phyloP scores from a whole-genome alignment of 2,329 filamentous ascomycete genomes.

The Reticulascus tulasneorum region DNA sequence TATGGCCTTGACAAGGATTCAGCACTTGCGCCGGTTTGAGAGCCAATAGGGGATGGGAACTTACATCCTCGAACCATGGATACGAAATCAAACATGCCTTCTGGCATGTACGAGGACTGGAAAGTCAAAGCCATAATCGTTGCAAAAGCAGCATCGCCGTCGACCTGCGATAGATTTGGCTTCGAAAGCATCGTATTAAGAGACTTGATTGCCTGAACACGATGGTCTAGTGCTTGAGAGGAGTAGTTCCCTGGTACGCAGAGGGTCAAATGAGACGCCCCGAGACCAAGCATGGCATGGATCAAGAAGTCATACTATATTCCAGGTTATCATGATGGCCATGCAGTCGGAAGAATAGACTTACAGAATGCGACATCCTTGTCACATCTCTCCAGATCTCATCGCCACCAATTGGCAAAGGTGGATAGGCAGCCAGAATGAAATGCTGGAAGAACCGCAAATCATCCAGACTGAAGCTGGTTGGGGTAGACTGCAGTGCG shows the following conservation, averaged over 20 bases:
- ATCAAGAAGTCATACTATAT: constrained; percentile 34
- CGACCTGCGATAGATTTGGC: constrained; percentile 20
- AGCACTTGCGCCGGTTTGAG: no score
- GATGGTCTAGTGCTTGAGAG: constrained; percentile 27
- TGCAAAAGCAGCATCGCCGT: constrained; percentile 33
- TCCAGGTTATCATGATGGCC: neutral
- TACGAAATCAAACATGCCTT: constrained; percentile 35
- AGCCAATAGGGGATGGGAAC: constrained; percentile 3
- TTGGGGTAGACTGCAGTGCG: constrained; percentile 12
- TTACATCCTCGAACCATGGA: constrained; percentile 34
- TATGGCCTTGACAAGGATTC: constrained; percentile 18
- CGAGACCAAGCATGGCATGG: constrained; percentile 37
- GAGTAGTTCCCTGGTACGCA: constrained; percentile 18
- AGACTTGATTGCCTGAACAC: constrained; percentile 30
- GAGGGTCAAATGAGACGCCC: constrained; percentile 32
- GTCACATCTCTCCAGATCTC: constrained; percentile 32
- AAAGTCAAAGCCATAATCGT: constrained; percentile 31
- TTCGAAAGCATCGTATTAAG: constrained; percentile 30
- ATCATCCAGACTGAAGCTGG: constrained; percentile 37
- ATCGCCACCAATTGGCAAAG: constrained; percentile 31
- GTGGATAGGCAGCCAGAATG: constrained; percentile 38
- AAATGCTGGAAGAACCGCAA: constrained; percentile 52
- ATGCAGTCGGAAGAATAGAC: neutral
- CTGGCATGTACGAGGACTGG: constrained; percentile 33
- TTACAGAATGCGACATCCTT: constrained; percentile 31